Evolutionary conservation across 331 rosid species (phyloP), one percentile per base, ranked within the genome.

Genomic region (Ulmus americana): DNA sequence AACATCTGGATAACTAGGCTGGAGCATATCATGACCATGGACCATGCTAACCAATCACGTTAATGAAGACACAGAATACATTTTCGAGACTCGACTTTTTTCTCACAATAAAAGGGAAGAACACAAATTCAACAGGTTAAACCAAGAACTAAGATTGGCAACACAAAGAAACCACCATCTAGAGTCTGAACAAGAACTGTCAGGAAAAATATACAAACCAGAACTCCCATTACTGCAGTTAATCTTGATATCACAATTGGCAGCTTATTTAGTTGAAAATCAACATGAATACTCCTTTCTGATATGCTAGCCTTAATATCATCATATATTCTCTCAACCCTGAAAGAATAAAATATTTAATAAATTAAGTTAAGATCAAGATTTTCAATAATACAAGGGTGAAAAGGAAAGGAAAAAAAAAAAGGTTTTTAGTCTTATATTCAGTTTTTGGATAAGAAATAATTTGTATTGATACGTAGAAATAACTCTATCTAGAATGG

Each of bases 171-270:
- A 35, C 46, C 18, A 35, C 43, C 9, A 1, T 16, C 5, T 20
- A 1, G 14, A 47, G 35, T 65, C 28, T 10, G 7, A 65, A 44
- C n/a, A 55, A 61, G 41, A 70, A 5, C 13, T 55, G 12, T 20
- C 48, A n/a, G 12, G 40, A 53, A 18, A 71, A 57, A 4, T 4
- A 57, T 64, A 79, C 95, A 4, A 62, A 92, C 98, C 98, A 92
- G 85, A 80, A 92, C 74, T 50, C 98, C 97, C 90, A 81, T 87
- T 54, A 92, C 69, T 8, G 98, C 98, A 68, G 95, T 86, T 61
- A 85, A 73, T 79, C 98, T 87, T 60, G 97, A 69, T 71, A 92
- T 87, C 77, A 92, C 86, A 68, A 92, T 83, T 16, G 97, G 78
- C 76, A 92, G 90, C 83, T 83, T 89, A 66, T 42, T 69, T 52